Conservation (phyloP, 768 basidiomycete species). For the Russula earlei region DNA sequence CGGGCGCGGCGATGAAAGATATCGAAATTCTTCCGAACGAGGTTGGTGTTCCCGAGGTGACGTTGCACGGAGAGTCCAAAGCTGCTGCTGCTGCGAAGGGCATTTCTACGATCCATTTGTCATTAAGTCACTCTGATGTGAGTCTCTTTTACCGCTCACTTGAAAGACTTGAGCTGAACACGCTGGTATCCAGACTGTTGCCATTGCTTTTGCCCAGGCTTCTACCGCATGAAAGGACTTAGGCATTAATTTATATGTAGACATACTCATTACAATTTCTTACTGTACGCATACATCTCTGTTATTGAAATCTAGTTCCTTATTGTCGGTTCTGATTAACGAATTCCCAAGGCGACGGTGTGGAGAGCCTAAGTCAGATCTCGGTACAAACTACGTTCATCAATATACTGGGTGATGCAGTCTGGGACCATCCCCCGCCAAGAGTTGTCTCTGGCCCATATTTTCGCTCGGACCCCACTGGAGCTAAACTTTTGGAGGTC, state of each 20-base stretch:
- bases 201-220: constrained; percentile 84
- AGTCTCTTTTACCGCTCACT: constrained; percentile 25
- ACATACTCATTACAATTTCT: neutral
- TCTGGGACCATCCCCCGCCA: constrained; percentile 44
- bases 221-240: constrained; percentile 25
- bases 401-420: constrained; percentile 44
- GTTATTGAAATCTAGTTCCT: neutral
- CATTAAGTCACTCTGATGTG: constrained; percentile 89
- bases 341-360: no score
- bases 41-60: constrained; percentile 71
- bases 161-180: constrained; percentile 18
- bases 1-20: constrained; percentile 90
- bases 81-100: constrained; percentile 62
- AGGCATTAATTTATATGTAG: constrained; percentile 1
- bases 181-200: constrained; percentile 49
- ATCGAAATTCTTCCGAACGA: constrained; percentile 85
- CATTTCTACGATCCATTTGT: constrained; percentile 67
- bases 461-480: constrained; percentile 48
- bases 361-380: neutral
- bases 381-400: constrained; percentile 37
- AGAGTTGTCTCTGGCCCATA: constrained; percentile 26
- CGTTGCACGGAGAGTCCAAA: constrained; percentile 72
- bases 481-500: constrained; percentile 56
- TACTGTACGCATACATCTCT: neutral
- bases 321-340: neutral